Evolutionary conservation across 805 yeast species (phyloP), one percentile per base, ranked within the genome.

Genomic region (Candida sonorensis): DNA sequence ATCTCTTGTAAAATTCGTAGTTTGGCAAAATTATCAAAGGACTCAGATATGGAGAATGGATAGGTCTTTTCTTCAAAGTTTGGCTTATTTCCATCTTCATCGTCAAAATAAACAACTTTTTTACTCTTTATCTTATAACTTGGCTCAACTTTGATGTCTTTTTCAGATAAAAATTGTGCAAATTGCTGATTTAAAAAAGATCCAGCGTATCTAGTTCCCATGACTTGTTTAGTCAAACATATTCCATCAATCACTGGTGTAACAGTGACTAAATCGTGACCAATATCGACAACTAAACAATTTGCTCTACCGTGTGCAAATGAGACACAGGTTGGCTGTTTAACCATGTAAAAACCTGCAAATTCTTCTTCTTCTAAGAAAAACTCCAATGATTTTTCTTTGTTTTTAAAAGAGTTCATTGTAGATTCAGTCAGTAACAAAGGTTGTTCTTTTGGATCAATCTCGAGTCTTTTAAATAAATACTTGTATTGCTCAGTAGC

Each of bases 251-350:
- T 75, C 14, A 82, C 86, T 2, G 88, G 95, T 5, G 92, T 80
- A 1, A 78, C 88, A 39, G 85, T 75, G 13, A 72, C 65, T 2
- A 78, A 61, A 51, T 82, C 88, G 50, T 83, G 92, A 5, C 95
- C 95, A 24, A 84, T 59, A 54, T 86, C 95, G 24, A 86, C 90
- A 24, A 86, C 86, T 20, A 86, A 62, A 53, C 94, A 86, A 38
- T 80, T 81, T 27, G 94, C 87, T 52, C 94, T 69, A 4, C 95
- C 95, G 42, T 82, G 81, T 9, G 90, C 87, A 59, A 88, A 88
- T 2, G 95, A 77, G 2, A 82, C 77, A 60, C 94, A 81, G 0
- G 94, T 80, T n/a, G 96, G 90, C 7, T 80, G 69, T 36, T 86
- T 80, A 10, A 84, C 87, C 16, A 84, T 54, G 51, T 80, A 88